Evolutionary conservation across 352 stramenopile genomes (phyloP).

Genomic region (Pythium rhizo-oryzae): DNA sequence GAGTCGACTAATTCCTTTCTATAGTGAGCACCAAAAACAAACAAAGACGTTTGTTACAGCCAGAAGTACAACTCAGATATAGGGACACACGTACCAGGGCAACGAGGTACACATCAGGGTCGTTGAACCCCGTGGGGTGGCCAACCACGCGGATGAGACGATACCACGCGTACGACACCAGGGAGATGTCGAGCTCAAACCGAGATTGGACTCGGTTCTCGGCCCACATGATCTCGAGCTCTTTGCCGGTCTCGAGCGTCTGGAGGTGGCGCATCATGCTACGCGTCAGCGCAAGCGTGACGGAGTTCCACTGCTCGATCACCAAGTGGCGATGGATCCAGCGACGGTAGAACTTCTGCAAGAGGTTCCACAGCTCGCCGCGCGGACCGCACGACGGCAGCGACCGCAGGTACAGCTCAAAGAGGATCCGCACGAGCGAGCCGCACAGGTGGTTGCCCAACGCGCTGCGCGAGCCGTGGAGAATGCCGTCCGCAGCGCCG

Average conservation of each 20-base stretch:
- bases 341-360: conserved; percentile 87
- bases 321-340: conserved; percentile 88
- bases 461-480: conserved; percentile 74
- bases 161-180: conserved; percentile 86
- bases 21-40: not conserved
- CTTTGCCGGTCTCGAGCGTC: conserved; percentile 47
- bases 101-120: conserved; percentile 83
- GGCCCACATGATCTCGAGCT: conserved; percentile 76
- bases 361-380: conserved; percentile 73
- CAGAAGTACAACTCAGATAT: not conserved
- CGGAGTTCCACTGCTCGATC: conserved; percentile 87
- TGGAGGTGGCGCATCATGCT: conserved; percentile 77
- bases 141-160: conserved; percentile 81
- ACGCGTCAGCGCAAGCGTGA: conserved; percentile 72
- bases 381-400: conserved; percentile 67
- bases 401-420: conserved; percentile 81
- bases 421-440: conserved; percentile 73
- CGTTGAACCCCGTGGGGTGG: conserved; percentile 78
- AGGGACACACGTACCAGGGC: conserved; percentile 52
- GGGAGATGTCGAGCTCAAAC: conserved; percentile 72
- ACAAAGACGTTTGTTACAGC: not conserved
- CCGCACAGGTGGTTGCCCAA: conserved; percentile 78
- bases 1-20: conserved; percentile 83
- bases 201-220: conserved; percentile 69
- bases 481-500: conserved; percentile 69